phyloP scores from a whole-genome alignment of 164 flowering plant species.

The Vitis cinerea region DNA sequence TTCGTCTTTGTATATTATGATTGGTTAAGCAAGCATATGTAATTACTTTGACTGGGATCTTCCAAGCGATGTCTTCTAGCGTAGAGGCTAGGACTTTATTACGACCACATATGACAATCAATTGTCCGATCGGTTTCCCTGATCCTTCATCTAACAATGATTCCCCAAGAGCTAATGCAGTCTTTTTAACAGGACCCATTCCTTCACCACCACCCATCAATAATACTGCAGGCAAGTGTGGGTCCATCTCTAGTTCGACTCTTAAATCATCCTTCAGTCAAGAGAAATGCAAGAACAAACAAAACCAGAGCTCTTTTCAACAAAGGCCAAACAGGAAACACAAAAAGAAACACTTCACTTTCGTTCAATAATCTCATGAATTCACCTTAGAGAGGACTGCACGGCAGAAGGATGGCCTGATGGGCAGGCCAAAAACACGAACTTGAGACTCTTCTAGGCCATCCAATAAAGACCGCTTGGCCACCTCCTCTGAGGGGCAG shows the following conservation, averaged over 20 bases:
- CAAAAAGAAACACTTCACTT: background rate
- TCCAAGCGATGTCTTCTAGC: constrained; percentile 65
- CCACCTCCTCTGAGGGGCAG: constrained; percentile 90
- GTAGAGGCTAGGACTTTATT: constrained; percentile 61
- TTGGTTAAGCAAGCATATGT: background rate
- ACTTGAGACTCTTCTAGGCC: constrained; percentile 76
- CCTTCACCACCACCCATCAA: constrained; percentile 99
- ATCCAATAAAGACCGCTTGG: constrained; percentile 77
- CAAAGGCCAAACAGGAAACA: background rate
- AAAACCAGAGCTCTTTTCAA: background rate
- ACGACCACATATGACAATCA: constrained; percentile 84
- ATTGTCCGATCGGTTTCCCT: constrained; percentile 74
- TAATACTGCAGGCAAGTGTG: constrained; percentile 78
- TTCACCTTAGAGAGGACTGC: constrained; percentile 73
- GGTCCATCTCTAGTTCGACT: constrained; percentile 80
- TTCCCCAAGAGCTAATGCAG: constrained; percentile 83
- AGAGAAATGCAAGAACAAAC: background rate
- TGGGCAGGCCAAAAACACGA: constrained; percentile 83
- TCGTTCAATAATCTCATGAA: background rate
- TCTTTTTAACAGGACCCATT: constrained; percentile 94
- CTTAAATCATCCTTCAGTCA: constrained; percentile 61
- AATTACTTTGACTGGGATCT: constrained; percentile 83
- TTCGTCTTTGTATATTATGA: background rate
- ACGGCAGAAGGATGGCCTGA: constrained; percentile 82
- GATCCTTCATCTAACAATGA: constrained; percentile 57